Evolutionary conservation across 2,329 filamentous ascomycete species (phyloP), one percentile per base, ranked within the genome.

Genomic region (Huntiella decipiens): DNA sequence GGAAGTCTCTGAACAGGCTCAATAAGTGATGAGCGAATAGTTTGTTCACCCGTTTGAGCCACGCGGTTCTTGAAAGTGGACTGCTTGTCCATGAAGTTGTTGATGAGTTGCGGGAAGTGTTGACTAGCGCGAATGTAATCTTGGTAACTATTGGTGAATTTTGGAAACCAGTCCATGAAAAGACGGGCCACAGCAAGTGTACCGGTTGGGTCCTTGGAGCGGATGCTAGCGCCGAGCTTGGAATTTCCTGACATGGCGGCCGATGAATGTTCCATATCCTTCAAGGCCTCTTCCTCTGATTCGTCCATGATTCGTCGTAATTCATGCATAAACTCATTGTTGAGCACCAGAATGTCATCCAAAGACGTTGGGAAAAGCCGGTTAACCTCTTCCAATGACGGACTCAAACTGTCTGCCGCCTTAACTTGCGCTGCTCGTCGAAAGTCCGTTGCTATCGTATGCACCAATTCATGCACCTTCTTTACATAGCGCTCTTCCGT

Each of bases 1-100:
- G 91, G 91, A 44, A 98, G 70, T 44, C 91, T 74, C 60, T 98
- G 91, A 0, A 98, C 87, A 2, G 91, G 91, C 61, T 98, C 91
- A 58, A 98, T 98, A 46, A 98, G 71, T 51, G 91, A 73, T 3
- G 91, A 96, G 42, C 84, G 86, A 45, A 96, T 72, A 48, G 78
- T 74, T 63, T 98, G 91, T 59, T 96, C 91, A 46, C 91, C 88
- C 2, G 81, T 81, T 52, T 87, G 77, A 44, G 83, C 75, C 3
- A 95, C 75, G 39, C 82, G 70, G 53, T 81, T 79, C 2, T 81
- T 80, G 58, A 94, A 88, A 55, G 80, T 87, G 2, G 86, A 88
- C 51, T 82, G 78, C 47, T 78, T 77, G 54, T 85, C 81, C 51
- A 91, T 70, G 54, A 93, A 85, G 1, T 71, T 69, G 53, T 81